phyloP scores from a whole-genome alignment of 169 alveolate species.

The Cryptosporidium andersoni region DNA sequence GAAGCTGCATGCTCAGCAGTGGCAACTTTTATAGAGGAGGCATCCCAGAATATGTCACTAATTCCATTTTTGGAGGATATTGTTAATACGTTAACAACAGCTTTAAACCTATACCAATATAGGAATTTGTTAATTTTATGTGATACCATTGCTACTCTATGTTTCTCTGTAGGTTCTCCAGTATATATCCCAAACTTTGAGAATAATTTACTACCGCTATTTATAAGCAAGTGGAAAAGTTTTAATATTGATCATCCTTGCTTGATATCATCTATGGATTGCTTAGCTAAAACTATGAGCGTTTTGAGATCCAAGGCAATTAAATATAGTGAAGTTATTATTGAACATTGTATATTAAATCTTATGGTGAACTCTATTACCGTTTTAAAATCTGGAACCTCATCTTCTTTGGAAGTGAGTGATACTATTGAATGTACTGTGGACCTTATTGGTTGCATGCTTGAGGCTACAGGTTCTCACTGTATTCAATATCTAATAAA shows the following conservation, averaged over 20 bases:
- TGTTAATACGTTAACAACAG: conserved; percentile 78
- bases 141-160: conserved; percentile 21
- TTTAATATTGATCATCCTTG: conserved; percentile 62
- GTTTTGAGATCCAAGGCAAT: conserved; percentile 10
- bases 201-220: conserved; percentile 38
- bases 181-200: conserved; percentile 36
- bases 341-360: conserved; percentile 52
- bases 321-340: conserved; percentile 6
- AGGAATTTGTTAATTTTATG: conserved; percentile 71
- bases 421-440: conserved; percentile 62
- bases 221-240: conserved; percentile 54
- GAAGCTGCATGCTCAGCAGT: conserved; percentile 93
- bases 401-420: background rate
- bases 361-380: conserved; percentile 10
- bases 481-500: conserved; percentile 54
- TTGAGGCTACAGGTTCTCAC: conserved; percentile 61
- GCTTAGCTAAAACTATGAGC: conserved; percentile 42
- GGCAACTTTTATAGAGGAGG: conserved; percentile 87
- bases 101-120: conserved; percentile 81
- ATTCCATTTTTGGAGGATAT: conserved; percentile 79
- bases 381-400: conserved; percentile 7
- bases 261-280: conserved; percentile 55
- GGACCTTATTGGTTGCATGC: conserved; percentile 68
- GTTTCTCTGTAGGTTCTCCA: conserved; percentile 16
- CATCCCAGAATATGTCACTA: conserved; percentile 74